Evolutionary conservation across 2,329 filamentous ascomycete genomes (phyloP), one percentile per base, ranked within the genome.

Genomic region (Penicillium freii): DNA sequence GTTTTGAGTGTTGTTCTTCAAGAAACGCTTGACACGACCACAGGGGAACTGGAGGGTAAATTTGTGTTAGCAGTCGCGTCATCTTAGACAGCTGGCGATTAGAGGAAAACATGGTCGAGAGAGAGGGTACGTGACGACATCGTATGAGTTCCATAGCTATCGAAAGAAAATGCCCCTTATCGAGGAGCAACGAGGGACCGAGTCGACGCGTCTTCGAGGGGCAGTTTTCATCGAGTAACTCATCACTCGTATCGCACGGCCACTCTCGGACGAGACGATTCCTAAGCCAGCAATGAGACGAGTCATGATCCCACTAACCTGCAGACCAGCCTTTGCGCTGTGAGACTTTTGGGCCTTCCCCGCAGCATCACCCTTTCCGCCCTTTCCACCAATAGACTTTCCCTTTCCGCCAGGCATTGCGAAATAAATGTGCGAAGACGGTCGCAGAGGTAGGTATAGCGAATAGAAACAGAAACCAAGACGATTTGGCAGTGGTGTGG

Each of bases 21-120:
- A 84, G 82, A 97, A 97, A 82, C 94, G 92, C 89, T 99, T 99
- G 80, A 99, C 94, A 88, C 94, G 94, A 80, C 94, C 94, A 77
- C 94, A 99, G 61, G 94, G 94, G 78, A 99, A 99, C 94, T 99
- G 75, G 58, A 55, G 49, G 42, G 56, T 49, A 36, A 53, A 54
- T n/a, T 36, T 44, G 51, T 34, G 65, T 65, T 56, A 66, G 65
- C 68, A 75, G 19, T 13, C n/a, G 43, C n/a, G 40, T 39, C 31
- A 52, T 33, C 5, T 21, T 25, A 25, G 36, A 46, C 21, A 25
- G n/a, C 29, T 50, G 40, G 51, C 40, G 50, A 51, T 33, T 4
- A 17, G 49, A 25, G 21, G 39, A 40, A 31, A 36, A 39, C 21
- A 44, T 36, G 47, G 27, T 31, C 31, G 48, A 46, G 17, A 36